Evolutionary conservation across 2,329 filamentous ascomycete genomes (phyloP), one percentile per base, ranked within the genome.

Genomic region (Ophiocordyceps camponoti-saundersi): DNA sequence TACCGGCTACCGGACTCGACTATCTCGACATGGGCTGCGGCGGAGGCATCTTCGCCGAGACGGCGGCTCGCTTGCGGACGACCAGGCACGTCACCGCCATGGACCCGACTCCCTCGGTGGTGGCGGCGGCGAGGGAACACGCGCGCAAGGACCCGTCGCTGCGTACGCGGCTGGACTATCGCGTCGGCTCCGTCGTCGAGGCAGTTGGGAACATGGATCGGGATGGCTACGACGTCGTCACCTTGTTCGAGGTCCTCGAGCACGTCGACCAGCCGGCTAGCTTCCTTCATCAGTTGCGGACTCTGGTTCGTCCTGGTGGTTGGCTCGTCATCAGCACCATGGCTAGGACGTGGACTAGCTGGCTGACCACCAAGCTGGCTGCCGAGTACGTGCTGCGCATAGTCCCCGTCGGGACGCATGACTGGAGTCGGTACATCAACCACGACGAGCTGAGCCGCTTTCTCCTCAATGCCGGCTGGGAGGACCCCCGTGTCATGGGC

Each of bases 351-450:
- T 85, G 85, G 74, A 79, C 79, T 51, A 92, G 85, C 54, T 98
- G 87, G 82, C 64, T 95, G 44, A 88, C 90, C 13, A 98, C 93
- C 3, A 95, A 95, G 57, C 68, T 96, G 22, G 73, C 95, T 52
- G 92, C 92, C 0, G 92, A 98, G 67, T 85, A 92, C 65, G 60
- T 95, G 48, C 56, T 94, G 60, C 72, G 85, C 6, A 86, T 96
- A 50, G 92, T 98, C 48, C 92, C 92, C 11, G 77, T 76, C 52
- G 92, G 92, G 2, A 98, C 92, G 44, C 92, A 98, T 65, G 88
- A 95, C 62, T 98, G 92, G 92, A 72, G 73, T 51, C 94, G 96
- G 68, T 98, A 96, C 65, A 81, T 98, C 53, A 92, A 95, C 59
- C 84, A 85, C 52, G 70, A 76, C 15, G 90, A 96, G 70, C 62